Evolutionary conservation across 108 stramenopile species (phyloP), one percentile per base, ranked within the genome.

Genomic region (Aurantiochytrium sp.): DNA sequence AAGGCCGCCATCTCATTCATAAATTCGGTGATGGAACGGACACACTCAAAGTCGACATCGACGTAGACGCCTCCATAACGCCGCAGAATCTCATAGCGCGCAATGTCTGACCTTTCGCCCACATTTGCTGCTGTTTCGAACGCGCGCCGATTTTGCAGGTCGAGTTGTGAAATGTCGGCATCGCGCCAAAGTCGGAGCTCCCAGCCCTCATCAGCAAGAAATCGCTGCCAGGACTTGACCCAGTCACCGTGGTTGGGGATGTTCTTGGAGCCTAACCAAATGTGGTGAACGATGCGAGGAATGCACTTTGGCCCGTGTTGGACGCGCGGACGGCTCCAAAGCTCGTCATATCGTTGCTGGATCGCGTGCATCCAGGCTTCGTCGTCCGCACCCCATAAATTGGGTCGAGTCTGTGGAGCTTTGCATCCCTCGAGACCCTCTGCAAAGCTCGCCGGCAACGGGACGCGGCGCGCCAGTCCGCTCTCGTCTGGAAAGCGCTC

Each of bases 201-300:
- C 76, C 76, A 83, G 3, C 76, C 76, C 8, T 69, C 64, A 12
- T 43, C 76, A 0, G 3, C 76, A 18, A 53, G 76, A 47, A 53
- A 53, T 35, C 76, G 12, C 51, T 83, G 19, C 76, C 76, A 83
- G 4, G 49, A 25, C 49, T 83, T 83, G 49, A 83, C 25, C 76
- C 76, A 83, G n/a, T 83, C 76, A 18, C 51, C 76, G 45, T 53
- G 45, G 51, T 83, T 83, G 6, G 76, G 76, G 6, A 83, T 35
- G 6, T 12, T 12, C 45, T 83, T 53, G 2, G 12, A 21, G 1
- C 76, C 76, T 6, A 83, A 23, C 76, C 76, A 83, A 28, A 83
- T 83, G 76, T 83, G 76, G n/a, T 83, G 76, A 23, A 83, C 51
- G 51, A 83, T 83, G n/a, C 76, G 76, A 12, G 76, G 76, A 53